Evolutionary conservation across 2,329 filamentous ascomycete species (phyloP).

Genomic region (Diaporthe vaccinii): DNA sequence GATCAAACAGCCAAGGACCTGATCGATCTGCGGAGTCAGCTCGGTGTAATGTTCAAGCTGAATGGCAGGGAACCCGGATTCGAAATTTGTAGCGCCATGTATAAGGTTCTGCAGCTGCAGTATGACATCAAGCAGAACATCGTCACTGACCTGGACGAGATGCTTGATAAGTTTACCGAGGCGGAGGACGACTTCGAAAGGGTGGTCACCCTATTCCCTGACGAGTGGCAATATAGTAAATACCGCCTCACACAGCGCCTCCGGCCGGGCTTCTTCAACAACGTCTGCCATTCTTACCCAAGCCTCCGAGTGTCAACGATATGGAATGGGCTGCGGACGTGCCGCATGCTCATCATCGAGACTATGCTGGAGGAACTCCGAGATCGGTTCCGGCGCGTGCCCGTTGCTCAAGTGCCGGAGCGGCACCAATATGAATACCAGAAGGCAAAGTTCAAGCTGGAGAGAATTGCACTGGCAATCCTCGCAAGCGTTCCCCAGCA

Average conservation of each 20-base stretch:
- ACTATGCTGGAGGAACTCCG: constrained; percentile 60
- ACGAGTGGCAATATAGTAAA: constrained; percentile 57
- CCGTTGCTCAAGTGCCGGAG: constrained; percentile 27
- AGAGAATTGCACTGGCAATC: constrained; percentile 57
- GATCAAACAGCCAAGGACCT: constrained; percentile 53
- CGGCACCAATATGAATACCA: constrained; percentile 49
- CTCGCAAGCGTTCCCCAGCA: constrained; percentile 64
- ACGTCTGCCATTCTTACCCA: constrained; percentile 60
- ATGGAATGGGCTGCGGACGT: constrained; percentile 63
- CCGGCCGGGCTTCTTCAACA: constrained; percentile 55
- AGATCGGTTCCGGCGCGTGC: constrained; percentile 45
- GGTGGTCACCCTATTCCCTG: constrained; percentile 55
- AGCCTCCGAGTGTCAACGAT: constrained; percentile 60
- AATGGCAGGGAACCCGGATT: constrained; percentile 56
- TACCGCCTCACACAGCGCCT: constrained; percentile 56
- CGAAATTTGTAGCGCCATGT: constrained; percentile 59
- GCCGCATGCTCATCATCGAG: constrained; percentile 62
- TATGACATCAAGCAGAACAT: constrained; percentile 58
- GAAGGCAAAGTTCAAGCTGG: constrained; percentile 55
- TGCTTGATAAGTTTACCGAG: constrained; percentile 54
- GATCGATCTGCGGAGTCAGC: constrained; percentile 59
- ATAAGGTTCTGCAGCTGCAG: constrained; percentile 61
- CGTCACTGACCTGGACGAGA: constrained; percentile 55
- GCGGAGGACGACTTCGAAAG: constrained; percentile 60
- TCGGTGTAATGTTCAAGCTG: constrained; percentile 50